phyloP scores from a whole-genome alignment of 75 land plant genomes.

The Selaginella moellendorffii region DNA sequence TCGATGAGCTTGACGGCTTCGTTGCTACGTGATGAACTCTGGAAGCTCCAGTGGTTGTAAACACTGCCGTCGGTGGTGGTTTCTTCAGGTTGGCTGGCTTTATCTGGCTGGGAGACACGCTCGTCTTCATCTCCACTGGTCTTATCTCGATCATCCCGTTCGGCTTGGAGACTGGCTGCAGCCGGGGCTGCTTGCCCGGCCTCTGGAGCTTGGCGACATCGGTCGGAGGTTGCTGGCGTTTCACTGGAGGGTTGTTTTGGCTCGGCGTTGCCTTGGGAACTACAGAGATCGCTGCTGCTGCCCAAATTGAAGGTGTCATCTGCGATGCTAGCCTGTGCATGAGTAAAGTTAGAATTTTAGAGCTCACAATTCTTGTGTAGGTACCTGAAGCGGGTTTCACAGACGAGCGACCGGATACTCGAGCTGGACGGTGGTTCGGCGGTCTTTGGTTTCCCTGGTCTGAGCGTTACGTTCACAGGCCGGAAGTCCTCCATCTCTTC shows the following conservation, averaged over 20 bases:
- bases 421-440: background rate
- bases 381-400: background rate
- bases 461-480: background rate
- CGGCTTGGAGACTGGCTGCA: no score
- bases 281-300: background rate
- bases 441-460: background rate
- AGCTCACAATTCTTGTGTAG: background rate
- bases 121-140: background rate
- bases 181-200: background rate
- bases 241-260: background rate
- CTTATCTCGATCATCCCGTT: background rate
- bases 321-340: background rate
- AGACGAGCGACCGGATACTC: background rate
- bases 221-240: background rate
- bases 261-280: background rate
- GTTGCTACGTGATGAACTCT: no score
- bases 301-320: background rate
- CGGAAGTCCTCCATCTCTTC: no score
- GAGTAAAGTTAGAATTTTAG: background rate
- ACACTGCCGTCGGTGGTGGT: no score
- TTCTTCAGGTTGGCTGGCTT: background rate
- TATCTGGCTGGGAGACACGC: background rate
- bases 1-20: no score
- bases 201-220: background rate
- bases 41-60: no score